Evolutionary conservation across 169 alveolate species (phyloP), one percentile per base, ranked within the genome.

Genomic region (Babesia sp.): DNA sequence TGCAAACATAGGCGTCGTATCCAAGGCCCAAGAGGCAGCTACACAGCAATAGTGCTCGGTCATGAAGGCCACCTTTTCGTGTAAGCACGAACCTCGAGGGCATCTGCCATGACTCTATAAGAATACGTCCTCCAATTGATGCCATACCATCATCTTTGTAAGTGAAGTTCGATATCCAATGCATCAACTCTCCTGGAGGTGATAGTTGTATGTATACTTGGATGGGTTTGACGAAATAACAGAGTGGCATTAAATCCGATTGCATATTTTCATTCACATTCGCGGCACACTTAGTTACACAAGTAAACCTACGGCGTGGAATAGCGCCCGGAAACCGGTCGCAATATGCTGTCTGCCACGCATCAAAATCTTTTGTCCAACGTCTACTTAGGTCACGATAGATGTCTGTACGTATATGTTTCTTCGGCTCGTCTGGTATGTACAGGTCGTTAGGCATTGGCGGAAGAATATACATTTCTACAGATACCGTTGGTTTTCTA

Each of bases 321-420:
- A 90, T 75, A 14, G 92, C 91, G 57, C 86, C 83, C 33, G 94
- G 91, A 58, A 87, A 90, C 90, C 92, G 72, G 64, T 91, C 93
- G 24, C 71, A 61, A 67, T 92, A 92, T 6, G 74, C 79, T 16
- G 69, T 87, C 74, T 92, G 91, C 90, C 91, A 92, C 55, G 73
- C 72, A 31, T 83, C 75, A 55, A 91, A 92, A 41, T 92, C 94
- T 56, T 74, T 41, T 37, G 89, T 90, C 94, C 94, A 92, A 55
- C 85, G 78, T 48, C 83, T 59, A 42, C 72, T 53, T 34, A 67
- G 75, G 44, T 80, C 91, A 69, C 73, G 80, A 64, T 85, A 90
- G 14, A 79, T 83, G 45, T 70, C 78, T 11, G 90, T 71, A 45
- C 85, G 42, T 42, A 73, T 69, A 28, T 50, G 74, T 41, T 57